phyloP scores from a whole-genome alignment of 176 grass and related monocot genomes.

The Raddia distichophylla region DNA sequence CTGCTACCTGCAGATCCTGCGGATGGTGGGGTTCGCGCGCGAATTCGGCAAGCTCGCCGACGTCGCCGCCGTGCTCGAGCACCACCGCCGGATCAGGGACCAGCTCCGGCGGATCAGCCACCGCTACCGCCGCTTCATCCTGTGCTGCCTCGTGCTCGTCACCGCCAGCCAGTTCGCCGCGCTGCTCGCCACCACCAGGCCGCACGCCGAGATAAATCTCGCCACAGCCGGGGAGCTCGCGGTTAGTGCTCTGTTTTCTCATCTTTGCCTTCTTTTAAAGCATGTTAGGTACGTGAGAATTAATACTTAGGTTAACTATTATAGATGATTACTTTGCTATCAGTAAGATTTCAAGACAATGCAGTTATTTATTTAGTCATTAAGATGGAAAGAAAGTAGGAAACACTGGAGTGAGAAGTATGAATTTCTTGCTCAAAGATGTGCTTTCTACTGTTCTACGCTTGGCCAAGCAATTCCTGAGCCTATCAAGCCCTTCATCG shows the following conservation, averaged over 20 bases:
- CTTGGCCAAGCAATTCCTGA: no score
- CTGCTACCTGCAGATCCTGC: slow-evolving; percentile 86
- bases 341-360: not conserved
- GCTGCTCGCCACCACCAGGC: slow-evolving; percentile 72
- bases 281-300: no score
- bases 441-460: no score
- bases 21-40: slow-evolving; percentile 68
- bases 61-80: slow-evolving; percentile 60
- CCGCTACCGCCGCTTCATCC: slow-evolving; percentile 64
- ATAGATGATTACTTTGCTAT: not conserved
- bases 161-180: slow-evolving; percentile 78
- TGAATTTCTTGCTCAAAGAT: no score
- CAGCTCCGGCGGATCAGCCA: slow-evolving; percentile 86
- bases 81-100: slow-evolving; percentile 61
- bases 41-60: slow-evolving; percentile 71
- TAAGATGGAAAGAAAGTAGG: no score
- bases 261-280: no score
- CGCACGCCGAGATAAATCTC: slow-evolving; percentile 63
- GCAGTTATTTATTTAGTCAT: not conserved
- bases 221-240: slow-evolving; percentile 78
- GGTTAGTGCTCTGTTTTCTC: slow-evolving; percentile 45
- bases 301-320: not conserved
- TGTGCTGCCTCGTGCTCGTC: slow-evolving; percentile 59
- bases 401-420: no score
- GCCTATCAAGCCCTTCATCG: no score